Percentiles rank a stretch among this genome's conserved stretches.
Evolutionary conservation across 2,329 filamentous ascomycete genomes (phyloP).

Genomic region (Aspergillus neotritici): DNA sequence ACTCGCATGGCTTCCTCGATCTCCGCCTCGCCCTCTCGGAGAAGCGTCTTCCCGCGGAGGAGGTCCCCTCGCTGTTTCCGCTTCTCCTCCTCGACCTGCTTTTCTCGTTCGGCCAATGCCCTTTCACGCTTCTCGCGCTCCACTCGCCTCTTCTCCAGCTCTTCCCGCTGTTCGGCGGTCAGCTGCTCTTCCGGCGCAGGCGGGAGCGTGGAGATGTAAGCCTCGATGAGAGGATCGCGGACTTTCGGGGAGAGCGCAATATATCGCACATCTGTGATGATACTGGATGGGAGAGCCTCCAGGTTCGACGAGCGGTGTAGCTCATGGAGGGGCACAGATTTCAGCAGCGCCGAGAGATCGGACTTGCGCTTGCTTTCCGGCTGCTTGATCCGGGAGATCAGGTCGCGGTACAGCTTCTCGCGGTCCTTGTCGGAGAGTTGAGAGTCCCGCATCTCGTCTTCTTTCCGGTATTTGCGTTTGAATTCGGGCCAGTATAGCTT

Average conservation of each 20-base stretch:
- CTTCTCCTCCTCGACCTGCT: slow-evolving; percentile 40
- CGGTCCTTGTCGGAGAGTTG: slow-evolving; percentile 44
- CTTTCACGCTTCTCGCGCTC: slow-evolving; percentile 42
- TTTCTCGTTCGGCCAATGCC: slow-evolving; percentile 40
- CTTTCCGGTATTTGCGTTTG: slow-evolving; percentile 80
- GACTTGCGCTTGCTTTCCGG: slow-evolving; percentile 43
- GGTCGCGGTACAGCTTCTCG: slow-evolving; percentile 46
- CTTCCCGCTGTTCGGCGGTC: slow-evolving; percentile 35
- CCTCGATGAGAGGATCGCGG: slow-evolving; percentile 38
- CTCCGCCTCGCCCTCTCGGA: slow-evolving; percentile 41
- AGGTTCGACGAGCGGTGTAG: slow-evolving; percentile 37
- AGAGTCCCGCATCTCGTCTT: slow-evolving; percentile 60
- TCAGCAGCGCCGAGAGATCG: slow-evolving; percentile 42
- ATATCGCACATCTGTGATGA: slow-evolving; percentile 42
- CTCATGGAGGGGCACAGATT: slow-evolving; percentile 36
- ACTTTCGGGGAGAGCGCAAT: slow-evolving; percentile 36
- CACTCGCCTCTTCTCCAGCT: slow-evolving; percentile 30
- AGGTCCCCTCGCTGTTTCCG: slow-evolving; percentile 36
- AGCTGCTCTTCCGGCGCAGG: slow-evolving; percentile 34
- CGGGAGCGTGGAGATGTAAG: slow-evolving; percentile 41
- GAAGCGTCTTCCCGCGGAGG: slow-evolving; percentile 36
- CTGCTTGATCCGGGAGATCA: slow-evolving; percentile 43
- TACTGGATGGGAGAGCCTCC: slow-evolving; percentile 35
- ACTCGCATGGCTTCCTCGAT: slow-evolving; percentile 41
- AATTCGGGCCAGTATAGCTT: slow-evolving; percentile 99